Base-by-base conservation (phyloP, 2,329 filamentous ascomycete species). In the Botryotinia convoluta region DNA sequence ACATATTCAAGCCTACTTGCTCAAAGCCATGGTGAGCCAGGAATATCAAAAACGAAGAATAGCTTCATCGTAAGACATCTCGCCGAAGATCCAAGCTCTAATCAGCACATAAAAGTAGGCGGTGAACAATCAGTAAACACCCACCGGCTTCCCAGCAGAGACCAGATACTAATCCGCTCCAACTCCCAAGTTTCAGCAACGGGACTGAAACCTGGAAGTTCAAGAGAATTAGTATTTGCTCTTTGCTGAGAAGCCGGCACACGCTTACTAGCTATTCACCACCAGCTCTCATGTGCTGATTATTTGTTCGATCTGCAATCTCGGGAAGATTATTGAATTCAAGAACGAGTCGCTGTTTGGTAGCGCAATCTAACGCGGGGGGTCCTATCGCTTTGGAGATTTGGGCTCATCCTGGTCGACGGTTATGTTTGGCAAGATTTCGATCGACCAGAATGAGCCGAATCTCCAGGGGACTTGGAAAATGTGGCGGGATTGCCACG, bases 321-420 rank as follows among this genome's bases (percentile, higher is more conserved):
- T 88, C 87, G 76, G 87, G 87, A 74, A 93, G 87, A 76, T 92
- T 91, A 79, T 93, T 90, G 29, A 94, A 86, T 76, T 92, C 89
- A 74, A 93, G 85, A 76, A 92, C 87, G 72, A 92, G 92, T 79
- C 91, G 90, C 83, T 93, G 90, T 72, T 93, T 90, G 80, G 96
- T 93, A 74, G 88, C 87, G 75, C 92, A 85, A 75, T 90, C 89
- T 71, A 96, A 91, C 71, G 91, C 92, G 59, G 93, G 92, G 16
- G 1, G 12, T 18, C 3, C 5, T 78, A 79, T 22, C 75, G 77
- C 63, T 79, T 81, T 2, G 79, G 76, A 1, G 78, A 78, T 59
- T 79, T 79, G 2, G 78, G 73, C 60, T 79, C 77, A 1, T 79
- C 76, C 26, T 76, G 62, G 37, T 80, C 77, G 9, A 78, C 75